Percentiles rank a stretch among this genome's conserved stretches.
Conservation (phyloP, 306 rosid species). For the Sophora flavescens region DNA sequence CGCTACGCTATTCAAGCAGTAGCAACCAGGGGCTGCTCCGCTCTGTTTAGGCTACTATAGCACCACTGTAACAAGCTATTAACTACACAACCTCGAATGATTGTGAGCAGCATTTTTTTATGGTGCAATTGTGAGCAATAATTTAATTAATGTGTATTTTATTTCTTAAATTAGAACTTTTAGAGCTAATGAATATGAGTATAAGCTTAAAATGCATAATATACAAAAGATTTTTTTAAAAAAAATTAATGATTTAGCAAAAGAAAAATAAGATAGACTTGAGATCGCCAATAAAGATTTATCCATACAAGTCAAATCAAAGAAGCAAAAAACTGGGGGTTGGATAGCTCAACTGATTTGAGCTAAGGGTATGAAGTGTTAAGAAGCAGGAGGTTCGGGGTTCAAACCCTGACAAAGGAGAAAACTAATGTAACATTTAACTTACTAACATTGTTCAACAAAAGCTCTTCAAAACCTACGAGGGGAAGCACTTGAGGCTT, state of each 20-base stretch:
- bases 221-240: neutral
- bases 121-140: neutral
- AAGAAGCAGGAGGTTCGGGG: too few species aligned
- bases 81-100: too few species aligned
- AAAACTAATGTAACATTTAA: too few species aligned
- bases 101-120: neutral
- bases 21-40: too few species aligned
- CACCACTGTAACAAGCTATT: too few species aligned
- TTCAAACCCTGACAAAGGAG: too few species aligned
- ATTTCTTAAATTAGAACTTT: neutral
- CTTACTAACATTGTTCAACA: too few species aligned
- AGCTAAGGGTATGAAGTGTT: too few species aligned
- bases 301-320: neutral
- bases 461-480: neutral
- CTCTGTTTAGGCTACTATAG: too few species aligned
- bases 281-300: neutral
- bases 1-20: too few species aligned
- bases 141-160: neutral
- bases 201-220: neutral
- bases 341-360: too few species aligned
- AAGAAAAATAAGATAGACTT: neutral
- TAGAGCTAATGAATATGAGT: neutral
- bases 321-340: neutral
- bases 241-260: neutral
- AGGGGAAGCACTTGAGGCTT: neutral